Base-by-base conservation (phyloP, 2,329 filamentous ascomycete species). In the Verticillium nubilum region DNA sequence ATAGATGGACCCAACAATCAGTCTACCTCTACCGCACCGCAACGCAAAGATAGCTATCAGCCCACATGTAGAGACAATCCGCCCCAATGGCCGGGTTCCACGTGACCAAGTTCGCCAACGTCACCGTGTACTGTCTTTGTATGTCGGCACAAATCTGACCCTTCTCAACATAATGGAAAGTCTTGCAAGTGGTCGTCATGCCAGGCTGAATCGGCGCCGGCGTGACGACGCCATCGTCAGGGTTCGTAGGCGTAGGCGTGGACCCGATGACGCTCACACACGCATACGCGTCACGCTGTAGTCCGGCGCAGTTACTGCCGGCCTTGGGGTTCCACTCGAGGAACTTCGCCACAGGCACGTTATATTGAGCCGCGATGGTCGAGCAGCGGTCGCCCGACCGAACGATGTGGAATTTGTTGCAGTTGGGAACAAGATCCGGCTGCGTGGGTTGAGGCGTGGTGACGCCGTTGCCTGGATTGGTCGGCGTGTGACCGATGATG, bases 21-120 rank as follows among this genome's bases (percentile, higher is more conserved):
- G n/a, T n/a, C n/a, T n/a, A n/a, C n/a, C 12, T 37, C 52, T 53
- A 53, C 17, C 52, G 28, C 9, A 60, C 58, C 29, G 42, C 52
- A 27, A 61, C 55, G 35, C 65, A 67, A 2, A 57, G 50, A 26
- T 62, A 63, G 0, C 58, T 52, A 19, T 57, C 47, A 1, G 57
- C 55, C 59, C 64, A 62, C 23, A 74, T 63, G 17, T 64, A 61
- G 5, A 23, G 25, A 26, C 66, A 67, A 59, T 67, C 62, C 9
- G 31, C 50, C 13, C 59, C 61, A 56, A 67, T 56, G 26, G 64
- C 64, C 2, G 64, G 66, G 58, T 68, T 63, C 63, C 61, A 65
- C 15, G 15, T 56, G 23, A 12, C 10, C 3, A 56, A 12, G 33
- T 56, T 15, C 25, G 35, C 33, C 5, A 42, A 7, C 23, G 31